These are phyloP conservation scores for Suillus discolor DNA, from an alignment of 768 basidiomycete species.

Conservation along the genomic window DNA sequence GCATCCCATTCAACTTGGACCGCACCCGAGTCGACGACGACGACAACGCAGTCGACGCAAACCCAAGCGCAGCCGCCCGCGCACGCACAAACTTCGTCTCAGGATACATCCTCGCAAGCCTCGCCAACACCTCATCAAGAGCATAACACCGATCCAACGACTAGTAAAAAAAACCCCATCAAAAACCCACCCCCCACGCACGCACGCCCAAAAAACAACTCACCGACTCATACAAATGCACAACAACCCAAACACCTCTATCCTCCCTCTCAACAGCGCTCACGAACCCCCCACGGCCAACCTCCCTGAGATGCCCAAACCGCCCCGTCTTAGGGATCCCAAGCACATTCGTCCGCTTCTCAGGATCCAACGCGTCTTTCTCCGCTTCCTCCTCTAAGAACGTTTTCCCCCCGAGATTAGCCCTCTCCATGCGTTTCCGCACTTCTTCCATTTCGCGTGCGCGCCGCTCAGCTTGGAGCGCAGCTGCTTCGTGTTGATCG, in stretches of 20 bases:
- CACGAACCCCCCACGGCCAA: constrained; percentile 73
- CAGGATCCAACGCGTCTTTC: constrained; percentile 48
- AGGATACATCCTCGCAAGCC: constrained; percentile 68
- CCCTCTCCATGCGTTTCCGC: constrained; percentile 62
- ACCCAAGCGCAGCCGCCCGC: constrained; percentile 75
- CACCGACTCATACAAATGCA: constrained; percentile 84
- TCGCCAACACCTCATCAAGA: constrained; percentile 68
- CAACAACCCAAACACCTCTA: constrained; percentile 74
- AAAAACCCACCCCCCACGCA: constrained; percentile 4
- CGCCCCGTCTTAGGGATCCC: constrained; percentile 53
- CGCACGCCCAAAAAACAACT: constrained; percentile 26
- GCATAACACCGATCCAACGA: constrained; percentile 74
- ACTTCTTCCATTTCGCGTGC: constrained; percentile 54
- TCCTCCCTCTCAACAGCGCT: constrained; percentile 75
- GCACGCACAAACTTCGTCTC: constrained; percentile 82
- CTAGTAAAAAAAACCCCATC: constrained; percentile 37
- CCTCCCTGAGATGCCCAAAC: constrained; percentile 83
- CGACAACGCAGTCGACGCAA: constrained; percentile 47
- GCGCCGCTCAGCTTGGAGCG: constrained; percentile 53
- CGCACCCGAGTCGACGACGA: neutral
- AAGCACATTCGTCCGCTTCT: constrained; percentile 45
- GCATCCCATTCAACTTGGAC: neutral
- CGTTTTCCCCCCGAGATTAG: constrained; percentile 66
- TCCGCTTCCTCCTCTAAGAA: constrained; percentile 78
- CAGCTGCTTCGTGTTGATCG: constrained; percentile 71